These are phyloP conservation scores for Opeltia flavorubescens DNA, from an alignment of 495 filamentous ascomycete genomes.

Conservation along the genomic window DNA sequence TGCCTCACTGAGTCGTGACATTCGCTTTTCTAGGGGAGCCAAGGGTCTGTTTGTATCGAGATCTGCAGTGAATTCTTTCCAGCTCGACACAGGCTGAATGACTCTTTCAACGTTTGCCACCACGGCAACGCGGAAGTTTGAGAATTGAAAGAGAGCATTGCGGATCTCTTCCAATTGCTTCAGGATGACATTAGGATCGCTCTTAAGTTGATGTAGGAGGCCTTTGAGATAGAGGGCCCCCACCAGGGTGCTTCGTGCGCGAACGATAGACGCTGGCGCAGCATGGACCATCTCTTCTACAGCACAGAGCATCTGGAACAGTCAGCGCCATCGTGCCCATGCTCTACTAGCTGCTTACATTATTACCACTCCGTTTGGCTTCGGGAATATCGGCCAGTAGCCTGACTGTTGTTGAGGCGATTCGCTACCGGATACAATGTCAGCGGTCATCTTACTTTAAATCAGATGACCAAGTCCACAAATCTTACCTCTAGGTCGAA, in stretches of 20 bases:
- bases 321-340: background rate
- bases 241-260: conserved; percentile 69
- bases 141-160: conserved; percentile 55
- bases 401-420: conserved; percentile 73
- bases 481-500: conserved; percentile 50
- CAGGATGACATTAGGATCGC: conserved; percentile 56
- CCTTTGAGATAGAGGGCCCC: conserved; percentile 80
- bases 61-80: conserved; percentile 49
- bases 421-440: conserved; percentile 29
- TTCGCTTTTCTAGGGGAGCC: conserved; percentile 42
- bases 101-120: conserved; percentile 71
- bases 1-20: conserved; percentile 51
- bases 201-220: conserved; percentile 60
- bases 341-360: conserved; percentile 25
- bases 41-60: conserved; percentile 35
- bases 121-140: conserved; percentile 74
- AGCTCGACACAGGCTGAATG: conserved; percentile 63
- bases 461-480: background rate
- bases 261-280: conserved; percentile 52
- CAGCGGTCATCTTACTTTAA: background rate
- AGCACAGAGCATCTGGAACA: conserved; percentile 45
- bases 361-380: conserved; percentile 73
- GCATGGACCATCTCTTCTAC: conserved; percentile 73
- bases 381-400: conserved; percentile 88
- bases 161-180: conserved; percentile 62